Percentiles rank a stretch among this genome's conserved stretches.
phyloP scores from a whole-genome alignment of 495 filamentous ascomycete genomes.

The Stereocaulon alpinum region DNA sequence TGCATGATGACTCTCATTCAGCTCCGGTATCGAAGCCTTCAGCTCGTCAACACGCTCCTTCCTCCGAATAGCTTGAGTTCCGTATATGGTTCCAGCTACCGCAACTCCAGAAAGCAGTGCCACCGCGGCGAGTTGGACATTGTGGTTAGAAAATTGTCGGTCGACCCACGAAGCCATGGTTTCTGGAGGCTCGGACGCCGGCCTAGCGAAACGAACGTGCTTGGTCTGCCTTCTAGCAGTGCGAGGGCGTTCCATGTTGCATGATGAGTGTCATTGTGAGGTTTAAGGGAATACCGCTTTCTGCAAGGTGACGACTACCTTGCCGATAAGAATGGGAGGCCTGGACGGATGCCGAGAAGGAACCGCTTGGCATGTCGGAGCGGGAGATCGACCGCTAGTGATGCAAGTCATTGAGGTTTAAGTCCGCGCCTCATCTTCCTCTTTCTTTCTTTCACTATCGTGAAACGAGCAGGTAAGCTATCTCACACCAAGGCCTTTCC shows the following conservation, averaged over 20 bases:
- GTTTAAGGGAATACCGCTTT: background rate
- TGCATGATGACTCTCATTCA: constrained; percentile 37
- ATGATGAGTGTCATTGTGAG: background rate
- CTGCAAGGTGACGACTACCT: no score
- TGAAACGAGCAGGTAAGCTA: constrained; percentile 5
- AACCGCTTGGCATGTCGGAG: background rate
- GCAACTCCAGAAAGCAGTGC: constrained; percentile 66
- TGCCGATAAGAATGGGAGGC: no score
- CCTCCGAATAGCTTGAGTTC: constrained; percentile 56
- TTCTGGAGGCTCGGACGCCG: constrained; percentile 4
- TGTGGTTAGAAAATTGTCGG: constrained; percentile 41
- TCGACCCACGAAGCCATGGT: constrained; percentile 50
- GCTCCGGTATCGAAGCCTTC: constrained; percentile 60
- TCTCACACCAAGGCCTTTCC: background rate
- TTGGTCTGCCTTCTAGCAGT: background rate
- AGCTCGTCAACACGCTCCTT: constrained; percentile 53
- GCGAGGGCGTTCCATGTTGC: background rate
- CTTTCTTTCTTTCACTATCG: background rate
- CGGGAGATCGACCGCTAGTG: background rate
- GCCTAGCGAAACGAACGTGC: constrained; percentile 4
- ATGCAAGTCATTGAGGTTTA: background rate
- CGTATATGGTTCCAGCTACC: constrained; percentile 60
- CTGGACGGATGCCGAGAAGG: no score
- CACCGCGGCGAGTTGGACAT: constrained; percentile 61
- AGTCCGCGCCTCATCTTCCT: background rate